phyloP scores from a whole-genome alignment of 345 rosid species.

The Moricandia arvensis region DNA sequence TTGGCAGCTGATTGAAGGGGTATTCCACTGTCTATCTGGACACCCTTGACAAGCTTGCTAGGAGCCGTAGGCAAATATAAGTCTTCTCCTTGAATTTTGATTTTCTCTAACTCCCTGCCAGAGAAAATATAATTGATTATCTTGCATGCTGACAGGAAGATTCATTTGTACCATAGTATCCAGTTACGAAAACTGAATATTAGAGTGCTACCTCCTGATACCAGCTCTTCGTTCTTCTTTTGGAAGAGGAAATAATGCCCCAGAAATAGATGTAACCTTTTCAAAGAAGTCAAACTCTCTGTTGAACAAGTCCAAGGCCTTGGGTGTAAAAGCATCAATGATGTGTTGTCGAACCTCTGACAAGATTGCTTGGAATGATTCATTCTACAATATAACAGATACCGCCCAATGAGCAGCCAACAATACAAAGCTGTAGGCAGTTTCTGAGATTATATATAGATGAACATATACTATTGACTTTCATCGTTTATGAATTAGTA shows the following conservation, averaged over 20 bases:
- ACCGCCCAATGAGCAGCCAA: neutral
- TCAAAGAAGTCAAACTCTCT: conserved; percentile 96
- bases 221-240: conserved; percentile 97
- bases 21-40: conserved; percentile 90
- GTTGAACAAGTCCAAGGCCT: conserved; percentile 70
- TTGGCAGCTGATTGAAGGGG: conserved; percentile 97
- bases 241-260: conserved; percentile 66
- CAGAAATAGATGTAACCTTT: conserved; percentile 91
- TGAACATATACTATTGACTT: neutral
- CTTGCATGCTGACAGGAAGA: neutral
- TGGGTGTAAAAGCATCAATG: conserved; percentile 71
- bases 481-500: neutral
- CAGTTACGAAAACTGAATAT: neutral
- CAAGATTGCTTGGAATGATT: conserved; percentile 65
- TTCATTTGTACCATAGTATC: neutral
- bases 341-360: conserved; percentile 80
- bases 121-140: conserved; percentile 7
- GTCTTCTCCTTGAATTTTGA: conserved; percentile 78
- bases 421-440: neutral
- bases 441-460: neutral
- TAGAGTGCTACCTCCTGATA: conserved; percentile 63
- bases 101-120: conserved; percentile 87
- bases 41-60: conserved; percentile 81
- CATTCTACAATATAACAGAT: conserved; percentile 53
- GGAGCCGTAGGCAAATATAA: conserved; percentile 95